Evolutionary conservation across 345 rosid genomes (phyloP), one percentile per base, ranked within the genome.

Genomic region (Streptanthus diversifolius): DNA sequence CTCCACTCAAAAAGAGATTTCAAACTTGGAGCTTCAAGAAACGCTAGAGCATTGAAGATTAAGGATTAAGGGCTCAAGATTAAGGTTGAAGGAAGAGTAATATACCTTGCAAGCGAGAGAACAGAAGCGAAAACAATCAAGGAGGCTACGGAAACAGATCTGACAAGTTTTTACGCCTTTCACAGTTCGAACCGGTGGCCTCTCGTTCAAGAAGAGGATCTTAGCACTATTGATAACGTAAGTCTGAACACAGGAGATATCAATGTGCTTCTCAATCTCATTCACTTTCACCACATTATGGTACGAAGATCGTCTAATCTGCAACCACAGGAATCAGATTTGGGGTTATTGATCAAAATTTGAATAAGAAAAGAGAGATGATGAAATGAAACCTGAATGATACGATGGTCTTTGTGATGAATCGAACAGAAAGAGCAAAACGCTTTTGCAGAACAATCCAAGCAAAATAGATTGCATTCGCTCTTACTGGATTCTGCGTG

Each of bases 261-360:
- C 96, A 32, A 90, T 80, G 77, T 77, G 83, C 77, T 75, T 90
- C 56, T 86, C 88, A 57, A 90, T 90, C 80, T 90, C 96, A 37
- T 78, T 85, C 36, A 85, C 90, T 54, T 88, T 78, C 74, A 90
- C 90, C 53, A 86, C 96, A 81, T 88, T 82, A 55, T 90, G 96
- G 81, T 90, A 90, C 1, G 96, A 90, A 0, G 96, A 90, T 70
- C 91, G 71, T 80, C 96, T 77, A 77, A 88, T 90, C 96, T 90
- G 84, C 70, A 74, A 21, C 10, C 49, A 43, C 17, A 49, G 25
- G 2, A 8, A 18, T 37, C 15, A 39, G 0, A 30, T n/a, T 30
- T n/a, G 22, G 21, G 0, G 4, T 35, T 5, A 11, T 12, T 29
- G 7, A 40, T 17, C 30, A 24, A 67, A 68, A 13, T n/a, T n/a